These are phyloP conservation scores for Solanum arcanum DNA, from an alignment of 257 asterid genomes.

Conservation along the genomic window DNA sequence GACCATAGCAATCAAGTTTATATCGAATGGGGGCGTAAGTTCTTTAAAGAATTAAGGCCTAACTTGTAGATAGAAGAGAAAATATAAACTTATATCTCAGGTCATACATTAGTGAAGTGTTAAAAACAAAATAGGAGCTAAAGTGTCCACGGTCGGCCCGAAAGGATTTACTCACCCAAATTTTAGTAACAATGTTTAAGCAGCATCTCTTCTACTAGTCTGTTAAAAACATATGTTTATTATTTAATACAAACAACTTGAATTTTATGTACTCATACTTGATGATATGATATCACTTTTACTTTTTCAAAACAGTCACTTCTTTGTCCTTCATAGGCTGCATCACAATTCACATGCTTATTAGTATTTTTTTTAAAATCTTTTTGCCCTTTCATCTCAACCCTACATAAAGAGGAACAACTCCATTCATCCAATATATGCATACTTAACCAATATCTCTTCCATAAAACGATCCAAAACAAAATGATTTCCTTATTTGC, in stretches of 20 bases:
- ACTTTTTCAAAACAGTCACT: not conserved
- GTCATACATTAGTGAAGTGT: too few species aligned
- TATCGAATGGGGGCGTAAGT: not conserved
- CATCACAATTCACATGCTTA: not conserved
- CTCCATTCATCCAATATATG: not conserved
- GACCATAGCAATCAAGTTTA: too few species aligned
- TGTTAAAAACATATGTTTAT: too few species aligned
- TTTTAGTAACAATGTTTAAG: not conserved
- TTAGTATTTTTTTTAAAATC: not conserved
- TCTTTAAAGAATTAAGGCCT: not conserved
- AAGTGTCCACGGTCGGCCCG: not conserved
- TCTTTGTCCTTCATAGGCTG: not conserved
- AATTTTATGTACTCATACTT: too few species aligned
- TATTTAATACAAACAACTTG: too few species aligned
- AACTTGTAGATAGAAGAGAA: not conserved
- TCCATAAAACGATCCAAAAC: not conserved
- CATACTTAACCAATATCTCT: not conserved
- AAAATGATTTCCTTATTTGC: not conserved
- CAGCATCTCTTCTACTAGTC: too few species aligned
- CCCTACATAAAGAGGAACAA: not conserved
- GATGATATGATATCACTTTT: not conserved
- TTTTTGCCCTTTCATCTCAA: not conserved
- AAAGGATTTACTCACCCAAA: not conserved
- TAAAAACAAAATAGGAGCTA: too few species aligned
- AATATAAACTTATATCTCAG: too few species aligned